Evolutionary conservation across 768 basidiomycete genomes (phyloP).

Genomic region (Suillus sp.): DNA sequence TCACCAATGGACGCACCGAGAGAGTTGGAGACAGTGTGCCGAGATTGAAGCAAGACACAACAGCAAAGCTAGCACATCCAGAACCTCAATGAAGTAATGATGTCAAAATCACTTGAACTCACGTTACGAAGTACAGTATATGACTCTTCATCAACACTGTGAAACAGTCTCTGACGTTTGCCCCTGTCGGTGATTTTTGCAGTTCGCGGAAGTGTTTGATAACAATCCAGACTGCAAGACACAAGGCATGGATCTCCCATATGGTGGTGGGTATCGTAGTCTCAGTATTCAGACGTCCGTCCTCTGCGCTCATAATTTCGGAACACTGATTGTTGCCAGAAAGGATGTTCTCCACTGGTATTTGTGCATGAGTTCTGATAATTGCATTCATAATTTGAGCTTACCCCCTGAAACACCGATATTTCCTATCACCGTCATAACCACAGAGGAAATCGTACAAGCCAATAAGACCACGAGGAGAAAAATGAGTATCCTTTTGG

Average conservation of each 20-base stretch:
- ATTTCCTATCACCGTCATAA: background rate
- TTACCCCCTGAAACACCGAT: conserved; percentile 1
- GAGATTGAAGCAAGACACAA: background rate
- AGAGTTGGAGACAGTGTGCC: background rate
- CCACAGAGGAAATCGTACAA: background rate
- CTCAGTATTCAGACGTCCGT: background rate
- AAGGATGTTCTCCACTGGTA: background rate
- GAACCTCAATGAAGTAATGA: background rate
- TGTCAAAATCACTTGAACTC: background rate
- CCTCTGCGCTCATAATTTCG: background rate
- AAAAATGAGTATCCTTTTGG: background rate
- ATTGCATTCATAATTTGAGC: background rate
- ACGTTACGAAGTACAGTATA: background rate
- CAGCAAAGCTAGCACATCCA: background rate
- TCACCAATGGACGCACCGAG: background rate
- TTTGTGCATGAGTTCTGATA: background rate
- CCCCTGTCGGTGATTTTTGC: background rate
- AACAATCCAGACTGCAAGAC: background rate
- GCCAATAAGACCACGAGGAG: background rate
- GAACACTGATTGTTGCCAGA: background rate
- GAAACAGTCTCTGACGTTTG: background rate
- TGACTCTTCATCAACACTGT: background rate
- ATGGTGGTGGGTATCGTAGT: background rate
- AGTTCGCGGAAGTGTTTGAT: background rate
- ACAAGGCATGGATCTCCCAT: background rate